Evolutionary conservation across 805 yeast genomes (phyloP).

Genomic region (Candida pseudofarinosa): DNA sequence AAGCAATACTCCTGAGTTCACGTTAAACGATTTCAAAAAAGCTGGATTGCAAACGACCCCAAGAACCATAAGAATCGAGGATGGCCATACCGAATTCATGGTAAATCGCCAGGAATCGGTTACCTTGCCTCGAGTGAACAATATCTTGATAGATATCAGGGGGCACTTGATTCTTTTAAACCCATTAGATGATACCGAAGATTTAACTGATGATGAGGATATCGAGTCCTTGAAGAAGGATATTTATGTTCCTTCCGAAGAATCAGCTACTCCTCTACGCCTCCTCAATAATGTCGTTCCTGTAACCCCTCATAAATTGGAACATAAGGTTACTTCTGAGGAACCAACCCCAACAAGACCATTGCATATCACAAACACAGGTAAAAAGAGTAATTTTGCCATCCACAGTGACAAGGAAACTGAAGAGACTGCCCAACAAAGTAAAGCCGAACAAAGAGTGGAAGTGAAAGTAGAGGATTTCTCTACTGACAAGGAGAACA

Average conservation of each 20-base stretch:
- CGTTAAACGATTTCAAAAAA: slow-evolving; percentile 9
- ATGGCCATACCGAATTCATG: slow-evolving; percentile 47
- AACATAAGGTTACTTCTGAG: slow-evolving; percentile 13
- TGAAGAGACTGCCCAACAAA: neutral
- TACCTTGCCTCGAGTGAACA: slow-evolving; percentile 57
- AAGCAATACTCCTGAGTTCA: slow-evolving; percentile 18
- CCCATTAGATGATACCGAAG: slow-evolving; percentile 42
- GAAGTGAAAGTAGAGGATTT: neutral
- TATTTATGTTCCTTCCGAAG: neutral
- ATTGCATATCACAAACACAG: neutral
- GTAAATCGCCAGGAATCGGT: slow-evolving; percentile 63
- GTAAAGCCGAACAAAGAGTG: neutral
- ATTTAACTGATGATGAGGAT: slow-evolving; percentile 42
- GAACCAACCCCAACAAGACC: slow-evolving; percentile 16
- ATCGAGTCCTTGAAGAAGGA: slow-evolving; percentile 9
- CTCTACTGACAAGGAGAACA: neutral
- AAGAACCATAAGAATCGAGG: slow-evolving; percentile 39
- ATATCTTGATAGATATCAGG: slow-evolving; percentile 65
- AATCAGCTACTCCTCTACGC: neutral
- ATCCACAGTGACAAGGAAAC: neutral
- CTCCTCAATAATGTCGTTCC: neutral
- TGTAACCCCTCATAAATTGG: slow-evolving; percentile 12
- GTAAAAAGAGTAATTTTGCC: neutral
- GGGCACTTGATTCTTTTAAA: slow-evolving; percentile 57
- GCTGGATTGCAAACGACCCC: slow-evolving; percentile 11